Evolutionary conservation across 2,329 filamentous ascomycete genomes (phyloP).

Genomic region (Penicillium sp.): DNA sequence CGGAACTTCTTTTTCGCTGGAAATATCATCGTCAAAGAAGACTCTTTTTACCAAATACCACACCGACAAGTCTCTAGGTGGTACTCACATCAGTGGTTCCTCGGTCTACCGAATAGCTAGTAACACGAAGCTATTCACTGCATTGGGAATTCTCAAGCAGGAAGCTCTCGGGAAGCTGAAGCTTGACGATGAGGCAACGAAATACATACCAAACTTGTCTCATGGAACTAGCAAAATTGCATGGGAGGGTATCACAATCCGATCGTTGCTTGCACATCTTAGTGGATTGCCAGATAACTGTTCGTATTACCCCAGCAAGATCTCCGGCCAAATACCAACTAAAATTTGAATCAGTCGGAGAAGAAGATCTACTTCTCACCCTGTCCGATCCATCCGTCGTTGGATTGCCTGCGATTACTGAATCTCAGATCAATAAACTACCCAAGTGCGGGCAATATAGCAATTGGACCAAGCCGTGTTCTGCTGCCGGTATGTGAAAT

Average conservation of each 20-base stretch:
- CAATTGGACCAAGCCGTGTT: constrained; percentile 15
- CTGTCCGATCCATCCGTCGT: constrained; percentile 6
- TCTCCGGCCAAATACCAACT: background rate
- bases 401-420: background rate
- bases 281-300: constrained; percentile 34
- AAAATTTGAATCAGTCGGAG: background rate
- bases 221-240: constrained; percentile 13
- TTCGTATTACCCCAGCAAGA: background rate
- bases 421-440: background rate
- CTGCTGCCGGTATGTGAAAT: constrained; percentile 5
- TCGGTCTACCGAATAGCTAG: constrained; percentile 30
- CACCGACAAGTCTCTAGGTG: constrained; percentile 5
- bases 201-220: constrained; percentile 23
- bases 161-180: constrained; percentile 29
- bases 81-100: constrained; percentile 1
- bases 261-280: constrained; percentile 29
- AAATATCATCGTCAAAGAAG: constrained; percentile 2
- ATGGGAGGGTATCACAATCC: constrained; percentile 33
- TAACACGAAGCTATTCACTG: constrained; percentile 34
- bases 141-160: constrained; percentile 30
- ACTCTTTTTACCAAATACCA: constrained; percentile 7
- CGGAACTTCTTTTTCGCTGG: constrained; percentile 6
- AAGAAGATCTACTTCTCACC: constrained; percentile 6
- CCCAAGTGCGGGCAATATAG: constrained; percentile 5
- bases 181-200: constrained; percentile 30